Conservation (phyloP, 1,284 basidiomycete species). For the Golubevia sp. region DNA sequence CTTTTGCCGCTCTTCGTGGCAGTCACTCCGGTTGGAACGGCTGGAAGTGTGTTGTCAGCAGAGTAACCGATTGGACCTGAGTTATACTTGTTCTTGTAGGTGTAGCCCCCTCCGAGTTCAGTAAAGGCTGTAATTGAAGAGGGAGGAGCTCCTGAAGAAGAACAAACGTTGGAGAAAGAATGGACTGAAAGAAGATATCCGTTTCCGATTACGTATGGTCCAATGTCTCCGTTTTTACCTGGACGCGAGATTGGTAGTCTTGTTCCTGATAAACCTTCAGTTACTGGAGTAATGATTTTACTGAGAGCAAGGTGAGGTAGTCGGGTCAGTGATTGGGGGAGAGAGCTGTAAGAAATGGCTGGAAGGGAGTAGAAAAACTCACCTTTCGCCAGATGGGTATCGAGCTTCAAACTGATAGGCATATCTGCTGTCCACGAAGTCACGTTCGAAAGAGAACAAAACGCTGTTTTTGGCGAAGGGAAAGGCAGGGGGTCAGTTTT, state of each 20-base stretch:
- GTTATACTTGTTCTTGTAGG: not conserved
- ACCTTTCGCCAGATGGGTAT: too few species aligned
- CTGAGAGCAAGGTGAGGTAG: too few species aligned
- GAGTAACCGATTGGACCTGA: not conserved
- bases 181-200: not conserved
- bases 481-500: not conserved
- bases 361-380: too few species aligned
- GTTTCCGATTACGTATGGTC: too few species aligned
- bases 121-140: not conserved
- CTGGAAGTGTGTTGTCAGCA: not conserved
- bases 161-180: not conserved
- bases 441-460: not conserved
- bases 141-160: not conserved
- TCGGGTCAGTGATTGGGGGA: too few species aligned
- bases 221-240: too few species aligned
- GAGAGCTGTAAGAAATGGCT: too few species aligned
- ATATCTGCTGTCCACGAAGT: too few species aligned
- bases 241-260: too few species aligned
- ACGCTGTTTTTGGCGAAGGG: not conserved
- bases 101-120: not conserved
- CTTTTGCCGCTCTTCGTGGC: not conserved
- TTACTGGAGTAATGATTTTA: too few species aligned
- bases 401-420: too few species aligned
- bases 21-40: not conserved
- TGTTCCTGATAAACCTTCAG: too few species aligned